Evolutionary conservation across 1,284 basidiomycete genomes (phyloP).

Genomic region (Xanthoconium separans): DNA sequence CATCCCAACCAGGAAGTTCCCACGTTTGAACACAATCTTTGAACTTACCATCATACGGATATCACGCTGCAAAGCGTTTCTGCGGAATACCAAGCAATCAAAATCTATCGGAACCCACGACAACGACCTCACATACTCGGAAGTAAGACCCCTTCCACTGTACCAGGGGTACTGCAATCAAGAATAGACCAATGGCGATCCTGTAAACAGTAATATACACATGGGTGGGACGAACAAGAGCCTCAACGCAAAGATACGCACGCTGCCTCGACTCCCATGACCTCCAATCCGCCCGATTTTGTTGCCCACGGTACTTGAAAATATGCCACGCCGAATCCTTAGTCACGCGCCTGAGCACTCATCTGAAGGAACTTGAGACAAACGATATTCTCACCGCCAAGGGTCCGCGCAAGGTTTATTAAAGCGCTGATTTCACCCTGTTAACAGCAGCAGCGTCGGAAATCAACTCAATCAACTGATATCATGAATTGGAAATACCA

Average conservation of each 20-base stretch:
- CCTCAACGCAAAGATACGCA: conserved; percentile 19
- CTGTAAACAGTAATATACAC: conserved; percentile 17
- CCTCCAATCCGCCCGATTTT: conserved; percentile 45
- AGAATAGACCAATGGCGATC: conserved; percentile 44
- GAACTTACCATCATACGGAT: not conserved
- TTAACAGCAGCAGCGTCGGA: not conserved
- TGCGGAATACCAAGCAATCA: not conserved
- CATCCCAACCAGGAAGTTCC: not conserved
- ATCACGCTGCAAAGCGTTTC: conserved; percentile 22
- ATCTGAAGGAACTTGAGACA: not conserved
- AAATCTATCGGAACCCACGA: not conserved
- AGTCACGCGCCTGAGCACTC: not conserved
- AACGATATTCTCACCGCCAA: conserved; percentile 38
- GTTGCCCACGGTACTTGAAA: conserved; percentile 57
- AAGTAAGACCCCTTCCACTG: conserved; percentile 44
- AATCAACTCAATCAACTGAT: not conserved
- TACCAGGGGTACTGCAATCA: conserved; percentile 46
- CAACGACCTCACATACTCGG: conserved; percentile 35
- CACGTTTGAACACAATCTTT: not conserved
- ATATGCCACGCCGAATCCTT: conserved; percentile 53
- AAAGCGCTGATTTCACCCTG: conserved; percentile 54
- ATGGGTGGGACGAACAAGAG: not conserved
- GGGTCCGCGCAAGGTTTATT: conserved; percentile 48
- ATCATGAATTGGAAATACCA: not conserved
- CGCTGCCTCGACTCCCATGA: conserved; percentile 52